phyloP scores from a whole-genome alignment of 495 filamentous ascomycete genomes.

The Evernia prunastri region DNA sequence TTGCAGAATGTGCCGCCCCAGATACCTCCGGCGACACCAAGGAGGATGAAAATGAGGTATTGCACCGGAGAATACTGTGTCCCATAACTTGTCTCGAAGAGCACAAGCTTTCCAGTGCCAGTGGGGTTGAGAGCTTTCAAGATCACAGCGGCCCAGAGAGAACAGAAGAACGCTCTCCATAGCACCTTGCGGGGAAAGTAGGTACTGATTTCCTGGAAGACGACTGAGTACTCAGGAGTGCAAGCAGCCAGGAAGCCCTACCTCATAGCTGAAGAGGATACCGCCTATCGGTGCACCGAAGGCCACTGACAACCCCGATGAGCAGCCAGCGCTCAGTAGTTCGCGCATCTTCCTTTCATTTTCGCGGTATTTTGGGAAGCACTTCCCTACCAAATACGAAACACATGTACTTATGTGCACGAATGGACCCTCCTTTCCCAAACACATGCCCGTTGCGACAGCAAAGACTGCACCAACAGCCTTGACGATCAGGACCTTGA shows the following conservation, averaged over 20 bases:
- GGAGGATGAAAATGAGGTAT: slow-evolving; percentile 49
- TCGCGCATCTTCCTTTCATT: slow-evolving; percentile 50
- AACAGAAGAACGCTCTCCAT: slow-evolving; percentile 53
- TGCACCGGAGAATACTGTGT: slow-evolving; percentile 46
- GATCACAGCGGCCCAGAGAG: slow-evolving; percentile 45
- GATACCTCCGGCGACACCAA: slow-evolving; percentile 49
- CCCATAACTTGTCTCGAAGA: slow-evolving; percentile 55
- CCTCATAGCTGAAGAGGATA: slow-evolving; percentile 50
- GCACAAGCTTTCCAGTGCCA: slow-evolving; percentile 50
- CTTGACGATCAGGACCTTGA: slow-evolving; percentile 51
- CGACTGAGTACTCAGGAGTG: not conserved
- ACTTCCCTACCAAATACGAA: slow-evolving; percentile 46
- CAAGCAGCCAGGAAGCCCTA: not conserved
- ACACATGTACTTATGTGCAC: slow-evolving; percentile 54
- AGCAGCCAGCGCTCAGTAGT: slow-evolving; percentile 49
- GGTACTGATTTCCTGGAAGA: slow-evolving; percentile 30
- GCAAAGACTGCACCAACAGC: slow-evolving; percentile 51
- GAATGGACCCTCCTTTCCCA: slow-evolving; percentile 56
- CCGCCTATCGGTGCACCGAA: slow-evolving; percentile 56
- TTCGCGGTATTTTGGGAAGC: slow-evolving; percentile 48
- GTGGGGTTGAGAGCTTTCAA: slow-evolving; percentile 53
- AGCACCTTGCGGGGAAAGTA: slow-evolving; percentile 50
- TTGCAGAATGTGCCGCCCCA: slow-evolving; percentile 53
- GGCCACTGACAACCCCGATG: slow-evolving; percentile 50
- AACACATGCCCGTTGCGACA: slow-evolving; percentile 51